A percentile compares a stretch with the other conserved stretches of the same genome.
Evolutionary conservation across 2,329 filamentous ascomycete species (phyloP).

Genomic region (Diplodia intermedia): DNA sequence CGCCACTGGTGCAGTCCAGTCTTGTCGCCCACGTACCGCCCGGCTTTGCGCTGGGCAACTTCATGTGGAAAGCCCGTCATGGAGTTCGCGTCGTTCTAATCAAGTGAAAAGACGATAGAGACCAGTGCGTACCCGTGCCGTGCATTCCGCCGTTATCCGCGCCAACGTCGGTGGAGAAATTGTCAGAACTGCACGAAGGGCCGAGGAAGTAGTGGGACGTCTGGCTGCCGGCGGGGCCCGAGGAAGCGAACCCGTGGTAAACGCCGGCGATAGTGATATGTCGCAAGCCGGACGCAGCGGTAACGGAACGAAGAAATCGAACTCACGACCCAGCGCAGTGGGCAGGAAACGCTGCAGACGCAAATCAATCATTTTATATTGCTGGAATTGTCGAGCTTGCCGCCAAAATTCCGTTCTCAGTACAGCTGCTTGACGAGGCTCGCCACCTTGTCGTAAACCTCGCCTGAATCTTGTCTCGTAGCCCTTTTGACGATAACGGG

Average conservation of each 20-base stretch:
- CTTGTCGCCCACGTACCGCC: not conserved
- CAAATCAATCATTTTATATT: conserved; percentile 11
- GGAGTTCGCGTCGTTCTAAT: not conserved
- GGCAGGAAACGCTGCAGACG: not conserved
- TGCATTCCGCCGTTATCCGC: not conserved
- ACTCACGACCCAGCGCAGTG: conserved; percentile 2
- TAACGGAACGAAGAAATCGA: conserved; percentile 1
- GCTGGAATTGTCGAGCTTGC: conserved; percentile 26
- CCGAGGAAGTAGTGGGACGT: not conserved
- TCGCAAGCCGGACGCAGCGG: not conserved
- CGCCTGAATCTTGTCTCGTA: conserved; percentile 52
- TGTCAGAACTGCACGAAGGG: not conserved
- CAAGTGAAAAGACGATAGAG: not conserved
- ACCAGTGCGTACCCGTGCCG: not conserved
- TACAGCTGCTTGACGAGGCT: conserved; percentile 54
- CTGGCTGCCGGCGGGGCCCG: not conserved
- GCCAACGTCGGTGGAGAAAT: not conserved
- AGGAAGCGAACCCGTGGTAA: too few species aligned
- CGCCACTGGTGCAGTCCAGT: not conserved
- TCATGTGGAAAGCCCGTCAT: not conserved
- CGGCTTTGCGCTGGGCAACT: not conserved
- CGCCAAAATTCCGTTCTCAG: conserved; percentile 35
- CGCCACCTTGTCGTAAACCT: conserved; percentile 53
- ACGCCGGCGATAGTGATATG: conserved; percentile 4
- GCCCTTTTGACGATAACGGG: conserved; percentile 54